Base-by-base conservation (phyloP, 257 asterid species). In the Solanum paucissectum region DNA sequence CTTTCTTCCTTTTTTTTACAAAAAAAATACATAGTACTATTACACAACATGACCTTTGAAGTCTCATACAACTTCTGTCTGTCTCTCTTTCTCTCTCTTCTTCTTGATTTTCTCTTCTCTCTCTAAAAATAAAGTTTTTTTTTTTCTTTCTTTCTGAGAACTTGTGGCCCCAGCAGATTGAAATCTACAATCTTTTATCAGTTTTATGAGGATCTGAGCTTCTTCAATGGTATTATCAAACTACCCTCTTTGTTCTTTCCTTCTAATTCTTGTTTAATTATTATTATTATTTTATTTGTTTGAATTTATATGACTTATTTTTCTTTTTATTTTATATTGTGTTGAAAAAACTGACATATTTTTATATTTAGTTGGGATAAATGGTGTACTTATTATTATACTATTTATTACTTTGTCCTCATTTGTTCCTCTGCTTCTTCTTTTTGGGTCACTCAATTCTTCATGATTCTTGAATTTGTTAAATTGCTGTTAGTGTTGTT, bases 181-280 rank as follows among this genome's bases (percentile, higher is more conserved):
- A 96, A 93, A 93, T 93, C 98, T 93, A 92, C 92, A 86, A 88
- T 91, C 90, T 89, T 88, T 87, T 91, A 89, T 88, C 91, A 89
- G 90, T 90, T 93, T 90, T 91, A 90, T 89, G 92, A 96, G 98
- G 97, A 96, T 96, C 98, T 93, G 93, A 94, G 95, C 92, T 92
- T 92, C 93, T 94, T 90, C 93, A 92, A 93, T 94, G 95, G 95
- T 89, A 95, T 93, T 89, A 86, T 87, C 91, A 87, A 87, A 86
- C 89, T 87, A 82, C 90, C 89, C 89, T 85, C 89, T 89, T 89
- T 90, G 84, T 90, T 86, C 75, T 42, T 89, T 87, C 83, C 89
- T 90, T 89, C 88, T 86, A 88, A 89, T 87, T 91, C 73, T 92
- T 91, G 87, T 88, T 42, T 91, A 88, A 92, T 10, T 7, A 18